Conservation (phyloP, 306 rosid genomes). For the Dalbergia oliveri region DNA sequence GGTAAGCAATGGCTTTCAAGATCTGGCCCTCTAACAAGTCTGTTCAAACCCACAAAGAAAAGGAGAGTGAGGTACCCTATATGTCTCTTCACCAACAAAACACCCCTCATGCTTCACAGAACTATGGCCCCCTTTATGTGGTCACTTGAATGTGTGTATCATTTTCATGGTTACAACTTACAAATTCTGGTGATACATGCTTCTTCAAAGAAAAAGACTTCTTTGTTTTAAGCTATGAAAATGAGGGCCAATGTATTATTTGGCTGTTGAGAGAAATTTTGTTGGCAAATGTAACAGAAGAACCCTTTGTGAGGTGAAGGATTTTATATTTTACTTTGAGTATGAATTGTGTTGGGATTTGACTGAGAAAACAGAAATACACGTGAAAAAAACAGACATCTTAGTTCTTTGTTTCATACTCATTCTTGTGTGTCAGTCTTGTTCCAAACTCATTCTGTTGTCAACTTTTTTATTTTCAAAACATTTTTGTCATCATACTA, state of each 20-base stretch:
- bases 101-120: constrained; percentile 43
- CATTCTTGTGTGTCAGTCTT: not conserved
- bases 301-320: constrained; percentile 11
- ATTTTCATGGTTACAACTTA: not conserved
- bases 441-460: constrained; percentile 1
- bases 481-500: not conserved
- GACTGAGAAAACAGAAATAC: constrained; percentile 17
- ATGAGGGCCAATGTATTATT: constrained; percentile 8
- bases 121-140: constrained; percentile 76
- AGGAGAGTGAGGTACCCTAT: constrained; percentile 63
- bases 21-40: constrained; percentile 69
- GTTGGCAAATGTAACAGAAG: constrained; percentile 16
- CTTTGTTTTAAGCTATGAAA: not conserved
- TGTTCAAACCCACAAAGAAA: constrained; percentile 60
- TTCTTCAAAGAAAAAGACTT: constrained; percentile 3
- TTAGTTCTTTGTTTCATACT: not conserved
- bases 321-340: not conserved
- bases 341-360: constrained; percentile 36
- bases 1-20: constrained; percentile 48
- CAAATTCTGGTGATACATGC: constrained; percentile 30
- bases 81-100: constrained; percentile 57
- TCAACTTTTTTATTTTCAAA: not conserved
- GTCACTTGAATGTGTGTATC: constrained; percentile 57
- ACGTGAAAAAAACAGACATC: not conserved
- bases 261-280: constrained; percentile 28